Evolutionary conservation across 495 filamentous ascomycete species (phyloP).

Genomic region (Rostrohypoxylon terebratum): DNA sequence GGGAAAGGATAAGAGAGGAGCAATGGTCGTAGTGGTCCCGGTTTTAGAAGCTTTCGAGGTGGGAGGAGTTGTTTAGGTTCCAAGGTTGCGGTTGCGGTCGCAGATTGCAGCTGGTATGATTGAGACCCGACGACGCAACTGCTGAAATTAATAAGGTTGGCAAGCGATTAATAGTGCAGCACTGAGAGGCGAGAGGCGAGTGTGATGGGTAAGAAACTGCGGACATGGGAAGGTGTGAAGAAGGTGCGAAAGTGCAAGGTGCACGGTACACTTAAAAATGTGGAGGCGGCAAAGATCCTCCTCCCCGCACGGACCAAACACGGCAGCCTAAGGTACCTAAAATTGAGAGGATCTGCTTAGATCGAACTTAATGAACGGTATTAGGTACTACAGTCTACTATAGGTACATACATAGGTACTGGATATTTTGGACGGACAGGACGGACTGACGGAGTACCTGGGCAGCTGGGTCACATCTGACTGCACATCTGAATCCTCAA

Average conservation of each 20-base stretch:
- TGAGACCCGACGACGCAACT: conserved; percentile 16
- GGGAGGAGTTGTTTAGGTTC: neutral
- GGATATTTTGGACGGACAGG: too few species aligned
- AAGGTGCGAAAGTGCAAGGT: conserved; percentile 4
- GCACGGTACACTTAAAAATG: conserved; percentile 37
- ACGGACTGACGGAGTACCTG: too few species aligned
- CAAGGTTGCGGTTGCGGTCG: conserved; percentile 8
- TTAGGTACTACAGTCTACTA: too few species aligned
- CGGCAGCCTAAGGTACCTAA: conserved; percentile 10
- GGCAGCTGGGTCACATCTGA: too few species aligned
- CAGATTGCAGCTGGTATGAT: conserved; percentile 19
- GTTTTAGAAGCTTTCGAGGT: neutral
- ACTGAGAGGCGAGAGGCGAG: conserved; percentile 13
- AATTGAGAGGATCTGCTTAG: conserved; percentile 2
- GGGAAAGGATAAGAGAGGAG: neutral
- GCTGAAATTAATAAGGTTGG: conserved; percentile 25
- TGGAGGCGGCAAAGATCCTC: conserved; percentile 27
- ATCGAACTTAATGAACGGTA: conserved; percentile 12
- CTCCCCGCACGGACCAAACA: conserved; percentile 31
- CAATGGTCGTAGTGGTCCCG: neutral
- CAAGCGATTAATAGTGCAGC: conserved; percentile 40
- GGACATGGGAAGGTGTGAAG: conserved; percentile 18
- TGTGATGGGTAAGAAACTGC: conserved; percentile 29
- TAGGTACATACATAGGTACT: too few species aligned
- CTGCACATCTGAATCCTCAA: too few species aligned